A percentile compares a stretch with the other conserved stretches of the same genome.
Evolutionary conservation across 176 grass and related monocot genomes (phyloP).

Genomic region (Bolboschoenus planiculmis): DNA sequence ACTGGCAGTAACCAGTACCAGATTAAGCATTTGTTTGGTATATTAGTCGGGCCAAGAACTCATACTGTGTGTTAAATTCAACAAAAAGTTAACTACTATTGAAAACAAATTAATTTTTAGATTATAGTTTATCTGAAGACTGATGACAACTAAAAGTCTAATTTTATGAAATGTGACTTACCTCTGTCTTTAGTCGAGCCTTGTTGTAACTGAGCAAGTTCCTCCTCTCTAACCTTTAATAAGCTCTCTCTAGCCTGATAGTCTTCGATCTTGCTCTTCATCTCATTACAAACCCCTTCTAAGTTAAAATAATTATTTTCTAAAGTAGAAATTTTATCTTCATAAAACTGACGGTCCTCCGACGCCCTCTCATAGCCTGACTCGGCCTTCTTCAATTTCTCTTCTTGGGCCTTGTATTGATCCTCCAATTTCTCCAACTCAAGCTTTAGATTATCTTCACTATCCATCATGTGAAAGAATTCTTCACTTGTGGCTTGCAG

Average conservation of each 20-base stretch:
- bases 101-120: neutral
- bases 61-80: neutral
- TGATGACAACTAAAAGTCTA: neutral
- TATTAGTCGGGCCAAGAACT: neutral
- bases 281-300: constrained; percentile 43
- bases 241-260: constrained; percentile 47
- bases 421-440: constrained; percentile 52
- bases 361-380: constrained; percentile 51
- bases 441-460: constrained; percentile 47
- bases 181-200: constrained; percentile 41
- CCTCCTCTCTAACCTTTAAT: constrained; percentile 53
- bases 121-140: neutral
- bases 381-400: constrained; percentile 63
- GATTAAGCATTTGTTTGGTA: neutral
- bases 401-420: constrained; percentile 50
- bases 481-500: constrained; percentile 46
- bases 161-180: constrained; percentile 17
- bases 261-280: constrained; percentile 52
- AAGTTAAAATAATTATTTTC: constrained; percentile 62
- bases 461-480: constrained; percentile 54
- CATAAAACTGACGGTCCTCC: constrained; percentile 38
- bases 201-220: constrained; percentile 40
- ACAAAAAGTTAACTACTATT: constrained; percentile 7
- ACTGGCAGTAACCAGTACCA: neutral
- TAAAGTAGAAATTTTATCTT: constrained; percentile 48